phyloP scores from a whole-genome alignment of 2,329 filamentous ascomycete species.

The Bisporella sp. region DNA sequence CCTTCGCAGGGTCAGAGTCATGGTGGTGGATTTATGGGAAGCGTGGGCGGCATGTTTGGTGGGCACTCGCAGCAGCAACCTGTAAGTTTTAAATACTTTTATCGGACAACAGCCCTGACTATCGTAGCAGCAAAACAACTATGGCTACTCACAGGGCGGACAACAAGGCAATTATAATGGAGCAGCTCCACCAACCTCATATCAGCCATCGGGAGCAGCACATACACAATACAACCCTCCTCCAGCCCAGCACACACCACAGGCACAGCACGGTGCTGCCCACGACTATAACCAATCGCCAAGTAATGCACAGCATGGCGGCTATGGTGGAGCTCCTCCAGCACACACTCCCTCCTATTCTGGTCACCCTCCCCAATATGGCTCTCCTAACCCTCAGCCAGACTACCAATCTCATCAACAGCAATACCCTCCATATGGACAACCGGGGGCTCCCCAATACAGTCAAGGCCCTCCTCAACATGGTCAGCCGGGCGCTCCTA shows the following conservation, averaged over 20 bases:
- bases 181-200: conserved; percentile 54
- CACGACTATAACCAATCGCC: too few relatives aligned
- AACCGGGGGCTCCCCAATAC: conserved; percentile 5
- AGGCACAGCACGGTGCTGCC: too few relatives aligned
- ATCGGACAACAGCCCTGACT: too few relatives aligned
- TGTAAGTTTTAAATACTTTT: background rate
- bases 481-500: conserved; percentile 6
- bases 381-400: background rate
- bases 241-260: background rate
- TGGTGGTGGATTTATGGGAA: conserved; percentile 22
- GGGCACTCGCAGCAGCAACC: conserved; percentile 9
- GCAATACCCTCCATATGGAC: background rate
- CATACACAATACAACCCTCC: conserved; percentile 14
- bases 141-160: conserved; percentile 51
- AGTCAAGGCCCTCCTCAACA: conserved; percentile 6
- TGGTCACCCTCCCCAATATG: background rate
- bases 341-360: conserved; percentile 8
- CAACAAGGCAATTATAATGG: conserved; percentile 51
- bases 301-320: conserved; percentile 1
- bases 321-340: conserved; percentile 10
- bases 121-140: conserved; percentile 40
- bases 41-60: conserved; percentile 24
- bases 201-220: conserved; percentile 36
- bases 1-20: conserved; percentile 22
- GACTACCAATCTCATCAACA: background rate